Evolutionary conservation across 1,284 basidiomycete species (phyloP).

Genomic region (Gymnopus androsaceus): DNA sequence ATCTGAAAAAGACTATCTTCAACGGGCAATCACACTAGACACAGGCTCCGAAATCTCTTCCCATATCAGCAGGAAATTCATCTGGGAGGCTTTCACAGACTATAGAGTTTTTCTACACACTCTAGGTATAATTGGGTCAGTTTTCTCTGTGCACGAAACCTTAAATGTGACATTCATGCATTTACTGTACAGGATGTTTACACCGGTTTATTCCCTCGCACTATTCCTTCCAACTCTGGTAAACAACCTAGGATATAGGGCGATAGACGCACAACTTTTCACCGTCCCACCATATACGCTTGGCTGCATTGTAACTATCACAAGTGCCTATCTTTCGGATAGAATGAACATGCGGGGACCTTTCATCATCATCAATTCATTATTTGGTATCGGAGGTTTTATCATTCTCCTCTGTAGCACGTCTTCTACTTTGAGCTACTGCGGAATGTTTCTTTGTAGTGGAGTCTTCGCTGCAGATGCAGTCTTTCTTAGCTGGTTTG

Average conservation of each 20-base stretch:
- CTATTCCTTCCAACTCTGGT: slow-evolving; percentile 63
- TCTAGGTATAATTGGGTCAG: slow-evolving; percentile 15
- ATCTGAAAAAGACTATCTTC: slow-evolving; percentile 8
- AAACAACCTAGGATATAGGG: slow-evolving; percentile 53
- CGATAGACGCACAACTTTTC: slow-evolving; percentile 60
- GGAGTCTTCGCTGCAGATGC: slow-evolving; percentile 59
- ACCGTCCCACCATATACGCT: slow-evolving; percentile 53
- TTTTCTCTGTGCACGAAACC: neutral
- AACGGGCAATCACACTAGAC: slow-evolving; percentile 4
- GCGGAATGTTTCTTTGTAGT: slow-evolving; percentile 54
- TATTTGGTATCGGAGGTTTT: slow-evolving; percentile 47
- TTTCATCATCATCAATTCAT: slow-evolving; percentile 40
- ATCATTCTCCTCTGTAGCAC: slow-evolving; percentile 43
- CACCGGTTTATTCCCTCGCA: slow-evolving; percentile 59
- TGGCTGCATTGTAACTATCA: slow-evolving; percentile 44
- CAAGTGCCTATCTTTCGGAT: slow-evolving; percentile 45
- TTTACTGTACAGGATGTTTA: neutral
- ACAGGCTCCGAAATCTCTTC: slow-evolving; percentile 23
- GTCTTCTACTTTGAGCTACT: slow-evolving; percentile 34
- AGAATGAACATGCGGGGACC: slow-evolving; percentile 43
- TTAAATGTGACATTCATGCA: neutral
- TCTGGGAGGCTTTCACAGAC: slow-evolving; percentile 38
- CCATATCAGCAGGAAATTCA: slow-evolving; percentile 36
- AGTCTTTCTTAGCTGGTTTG: slow-evolving; percentile 55
- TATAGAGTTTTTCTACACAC: slow-evolving; percentile 44